phyloP scores from a whole-genome alignment of 345 rosid genomes.

The Firmiana major region DNA sequence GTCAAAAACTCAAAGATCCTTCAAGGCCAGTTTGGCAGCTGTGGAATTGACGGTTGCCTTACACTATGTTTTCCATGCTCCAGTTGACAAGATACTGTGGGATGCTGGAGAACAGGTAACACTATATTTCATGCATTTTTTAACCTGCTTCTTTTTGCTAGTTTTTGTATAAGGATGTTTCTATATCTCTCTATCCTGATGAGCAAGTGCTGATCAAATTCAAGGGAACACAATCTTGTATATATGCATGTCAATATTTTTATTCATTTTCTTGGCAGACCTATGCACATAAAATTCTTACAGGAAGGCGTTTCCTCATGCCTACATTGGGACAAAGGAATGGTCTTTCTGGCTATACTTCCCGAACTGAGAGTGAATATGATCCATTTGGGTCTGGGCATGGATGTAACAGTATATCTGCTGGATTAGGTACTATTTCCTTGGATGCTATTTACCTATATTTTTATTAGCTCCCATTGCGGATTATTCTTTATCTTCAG shows the following conservation, averaged over 20 bases:
- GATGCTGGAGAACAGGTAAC: constrained; percentile 85
- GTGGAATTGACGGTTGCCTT: constrained; percentile 82
- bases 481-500: not conserved
- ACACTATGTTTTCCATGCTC: constrained; percentile 84
- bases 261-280: constrained; percentile 46
- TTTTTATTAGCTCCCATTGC: not conserved
- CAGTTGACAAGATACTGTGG: constrained; percentile 84
- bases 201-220: not conserved
- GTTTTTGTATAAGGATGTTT: not conserved
- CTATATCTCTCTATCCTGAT: not conserved
- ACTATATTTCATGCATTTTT: constrained; percentile 4
- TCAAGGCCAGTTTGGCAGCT: constrained; percentile 67
- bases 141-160: not conserved
- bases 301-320: constrained; percentile 70
- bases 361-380: constrained; percentile 67
- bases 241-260: not conserved
- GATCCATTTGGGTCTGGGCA: constrained; percentile 92
- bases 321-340: constrained; percentile 53
- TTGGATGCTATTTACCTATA: constrained; percentile 4
- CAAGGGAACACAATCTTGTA: not conserved
- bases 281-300: constrained; percentile 82
- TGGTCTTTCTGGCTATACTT: constrained; percentile 61
- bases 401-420: constrained; percentile 89
- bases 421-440: constrained; percentile 72
- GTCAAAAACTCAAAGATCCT: constrained; percentile 42